Evolutionary conservation across 129 eudicot species (phyloP).

Genomic region (Flaveria bidentis): DNA sequence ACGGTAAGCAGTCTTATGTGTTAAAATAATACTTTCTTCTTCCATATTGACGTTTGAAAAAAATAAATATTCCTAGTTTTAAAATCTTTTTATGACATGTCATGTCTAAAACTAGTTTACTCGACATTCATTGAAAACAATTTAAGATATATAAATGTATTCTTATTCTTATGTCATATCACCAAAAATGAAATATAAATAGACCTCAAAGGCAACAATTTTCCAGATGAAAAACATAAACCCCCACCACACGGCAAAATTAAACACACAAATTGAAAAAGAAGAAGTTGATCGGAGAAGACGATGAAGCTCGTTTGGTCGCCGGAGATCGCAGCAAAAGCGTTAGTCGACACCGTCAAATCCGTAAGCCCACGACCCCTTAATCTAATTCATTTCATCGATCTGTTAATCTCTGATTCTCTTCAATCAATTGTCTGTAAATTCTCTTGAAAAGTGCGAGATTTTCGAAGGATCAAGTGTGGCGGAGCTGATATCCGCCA

Average conservation of each 20-base stretch:
- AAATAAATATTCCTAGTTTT: no score
- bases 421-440: neutral
- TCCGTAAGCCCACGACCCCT: constrained; percentile 46
- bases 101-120: no score
- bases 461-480: constrained; percentile 62
- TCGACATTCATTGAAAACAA: neutral
- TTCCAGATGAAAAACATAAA: constrained; percentile 19
- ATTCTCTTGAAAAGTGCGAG: constrained; percentile 43
- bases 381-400: neutral
- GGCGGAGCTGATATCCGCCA: constrained; percentile 86
- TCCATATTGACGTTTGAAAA: no score
- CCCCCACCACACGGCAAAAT: constrained; percentile 1
- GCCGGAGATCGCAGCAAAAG: constrained; percentile 88
- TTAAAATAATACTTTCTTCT: no score
- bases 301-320: constrained; percentile 95
- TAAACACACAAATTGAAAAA: constrained; percentile 3
- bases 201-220: constrained; percentile 14
- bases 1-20: no score
- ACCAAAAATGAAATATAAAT: constrained; percentile 28
- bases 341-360: constrained; percentile 82
- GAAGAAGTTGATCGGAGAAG: constrained; percentile 44
- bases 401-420: neutral
- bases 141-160: constrained; percentile 6
- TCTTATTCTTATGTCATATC: neutral
- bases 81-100: no score